Evolutionary conservation across 176 grass and related monocot genomes (phyloP), one percentile per base, ranked within the genome.

Genomic region (Melocanna baccifera): DNA sequence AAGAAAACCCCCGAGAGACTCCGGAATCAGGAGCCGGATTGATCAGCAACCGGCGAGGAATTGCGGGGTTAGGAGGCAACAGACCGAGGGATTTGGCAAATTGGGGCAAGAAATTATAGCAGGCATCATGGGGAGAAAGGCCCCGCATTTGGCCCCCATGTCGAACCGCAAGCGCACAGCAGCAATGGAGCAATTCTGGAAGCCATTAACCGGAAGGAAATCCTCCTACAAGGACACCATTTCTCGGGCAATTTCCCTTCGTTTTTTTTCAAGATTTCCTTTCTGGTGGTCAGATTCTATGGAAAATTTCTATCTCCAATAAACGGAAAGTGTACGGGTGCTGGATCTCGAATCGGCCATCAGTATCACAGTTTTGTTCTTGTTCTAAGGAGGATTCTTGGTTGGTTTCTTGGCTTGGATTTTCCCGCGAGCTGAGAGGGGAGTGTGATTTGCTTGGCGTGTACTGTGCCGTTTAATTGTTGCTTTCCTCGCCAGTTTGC

Each of bases 381-480:
- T 76, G 48, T 18, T 81, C 70, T 9, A 7, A 25, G 34, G 69
- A 26, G 59, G 67, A 51, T 45, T 82, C 66, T 42, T 69, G 74
- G 67, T 42, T 53, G 46, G 25, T 37, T 58, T 68, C 14, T 46
- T 23, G 53, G 43, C 34, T 72, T 43, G 77, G 50, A 32, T 30
- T 90, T 87, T 87, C 89, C 89, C 74, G 74, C 84, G 80, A 83
- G 59, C 62, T 63, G 47, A 42, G 68, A 18, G 55, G 0, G 23
- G 7, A 22, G 2, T 65, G 57, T 43, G 66, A 72, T 46, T 63
- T 69, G 22, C 79, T 76, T 76, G 77, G 30, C 51, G 63, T 62
- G 77, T 26, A 67, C 76, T 72, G 64, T 80, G 71, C 39, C 71
- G 78, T 13, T 61, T 58, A 34, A 80, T 75, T 53, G 76, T 45